Conservation (phyloP, 805 yeast genomes). For the Teunomyces atbi region DNA sequence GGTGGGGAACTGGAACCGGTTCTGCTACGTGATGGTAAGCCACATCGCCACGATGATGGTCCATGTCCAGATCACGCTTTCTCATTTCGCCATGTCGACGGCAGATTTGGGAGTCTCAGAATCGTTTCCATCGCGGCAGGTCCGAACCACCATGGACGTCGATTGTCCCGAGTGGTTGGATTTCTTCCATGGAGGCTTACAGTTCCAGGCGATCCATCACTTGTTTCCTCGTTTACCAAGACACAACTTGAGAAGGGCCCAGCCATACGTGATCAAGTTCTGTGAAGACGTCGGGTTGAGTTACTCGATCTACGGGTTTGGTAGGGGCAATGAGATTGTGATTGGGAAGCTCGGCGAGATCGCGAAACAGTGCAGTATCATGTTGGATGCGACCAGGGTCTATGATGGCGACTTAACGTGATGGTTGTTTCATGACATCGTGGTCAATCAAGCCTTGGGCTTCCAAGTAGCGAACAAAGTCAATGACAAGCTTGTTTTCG, state of each 20-base stretch:
- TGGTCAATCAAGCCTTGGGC: conserved; percentile 28
- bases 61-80: conserved; percentile 88
- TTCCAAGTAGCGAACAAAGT: conserved; percentile 38
- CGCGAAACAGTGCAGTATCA: conserved; percentile 73
- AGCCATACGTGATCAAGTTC: conserved; percentile 67
- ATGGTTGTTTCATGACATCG: conserved; percentile 13
- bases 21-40: conserved; percentile 64
- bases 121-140: conserved; percentile 73
- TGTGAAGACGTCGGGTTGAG: conserved; percentile 74
- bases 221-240: conserved; percentile 86
- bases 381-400: conserved; percentile 68
- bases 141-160: conserved; percentile 92
- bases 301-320: conserved; percentile 83
- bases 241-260: conserved; percentile 78
- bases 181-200: conserved; percentile 87
- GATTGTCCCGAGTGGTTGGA: conserved; percentile 93
- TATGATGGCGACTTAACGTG: conserved; percentile 50
- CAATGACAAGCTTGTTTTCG: conserved; percentile 40
- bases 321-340: conserved; percentile 71
- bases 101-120: conserved; percentile 80
- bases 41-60: conserved; percentile 85
- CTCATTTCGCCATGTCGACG: conserved; percentile 93
- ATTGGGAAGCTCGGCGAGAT: conserved; percentile 68
- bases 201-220: conserved; percentile 89
- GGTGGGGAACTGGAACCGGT: conserved; percentile 52